These are phyloP conservation scores for Podosphaera aphanis DNA, from an alignment of 2,329 filamentous ascomycete genomes.

Conservation along the genomic window DNA sequence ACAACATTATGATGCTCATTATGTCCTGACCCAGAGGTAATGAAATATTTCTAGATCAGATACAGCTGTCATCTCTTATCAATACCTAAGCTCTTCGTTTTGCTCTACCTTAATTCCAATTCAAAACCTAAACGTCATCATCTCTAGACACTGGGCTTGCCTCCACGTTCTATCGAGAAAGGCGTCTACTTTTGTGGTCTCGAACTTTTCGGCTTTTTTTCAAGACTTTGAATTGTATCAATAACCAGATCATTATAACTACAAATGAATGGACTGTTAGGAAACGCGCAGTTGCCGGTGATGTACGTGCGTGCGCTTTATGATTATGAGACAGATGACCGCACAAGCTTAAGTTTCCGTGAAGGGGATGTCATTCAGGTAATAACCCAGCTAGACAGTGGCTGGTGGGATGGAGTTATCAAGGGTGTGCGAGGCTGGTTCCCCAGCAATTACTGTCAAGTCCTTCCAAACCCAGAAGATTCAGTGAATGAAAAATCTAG, in stretches of 20 bases:
- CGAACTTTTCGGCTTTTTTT: background rate
- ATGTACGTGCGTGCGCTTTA: slow-evolving; percentile 92
- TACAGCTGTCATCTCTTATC: background rate
- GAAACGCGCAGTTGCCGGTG: slow-evolving; percentile 35
- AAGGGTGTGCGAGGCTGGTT: slow-evolving; percentile 96
- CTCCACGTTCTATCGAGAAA: background rate
- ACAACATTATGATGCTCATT: background rate
- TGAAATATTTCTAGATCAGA: background rate
- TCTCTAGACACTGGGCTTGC: background rate
- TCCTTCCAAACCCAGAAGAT: slow-evolving; percentile 57
- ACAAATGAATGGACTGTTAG: slow-evolving; percentile 37
- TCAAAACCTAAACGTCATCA: background rate
- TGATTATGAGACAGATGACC: slow-evolving; percentile 93
- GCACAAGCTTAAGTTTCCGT: slow-evolving; percentile 87
- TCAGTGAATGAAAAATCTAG: slow-evolving; percentile 36
- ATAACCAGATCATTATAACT: slow-evolving; percentile 7
- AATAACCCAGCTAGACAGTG: slow-evolving; percentile 90
- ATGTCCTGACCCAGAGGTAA: background rate
- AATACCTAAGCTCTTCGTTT: background rate
- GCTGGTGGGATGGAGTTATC: slow-evolving; percentile 98
- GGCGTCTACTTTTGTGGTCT: background rate
- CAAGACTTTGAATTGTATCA: background rate
- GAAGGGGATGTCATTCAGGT: slow-evolving; percentile 96
- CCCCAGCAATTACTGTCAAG: slow-evolving; percentile 92
- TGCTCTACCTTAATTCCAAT: background rate